Evolutionary conservation across 495 filamentous ascomycete genomes (phyloP).

Genomic region (Penicillium waksmanii): DNA sequence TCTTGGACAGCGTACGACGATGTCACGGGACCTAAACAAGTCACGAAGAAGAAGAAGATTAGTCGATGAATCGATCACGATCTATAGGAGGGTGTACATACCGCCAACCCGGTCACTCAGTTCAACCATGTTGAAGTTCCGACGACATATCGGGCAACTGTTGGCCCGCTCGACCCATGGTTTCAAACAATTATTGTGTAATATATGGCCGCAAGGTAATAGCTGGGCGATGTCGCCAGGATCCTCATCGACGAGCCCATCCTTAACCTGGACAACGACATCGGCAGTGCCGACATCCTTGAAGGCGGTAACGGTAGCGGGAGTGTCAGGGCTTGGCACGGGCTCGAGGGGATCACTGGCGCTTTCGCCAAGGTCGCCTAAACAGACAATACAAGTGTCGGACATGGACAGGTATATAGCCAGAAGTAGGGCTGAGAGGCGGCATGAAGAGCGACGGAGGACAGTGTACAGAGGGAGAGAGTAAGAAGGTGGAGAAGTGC

Average conservation of each 20-base stretch:
- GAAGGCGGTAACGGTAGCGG: background rate
- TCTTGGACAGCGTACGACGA: constrained; percentile 87
- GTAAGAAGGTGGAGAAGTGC: constrained; percentile 44
- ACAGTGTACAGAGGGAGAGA: constrained; percentile 33
- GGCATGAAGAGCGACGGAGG: constrained; percentile 51
- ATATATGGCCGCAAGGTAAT: constrained; percentile 79
- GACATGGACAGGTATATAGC: constrained; percentile 64
- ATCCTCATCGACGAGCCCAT: constrained; percentile 42
- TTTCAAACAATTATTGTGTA: constrained; percentile 89
- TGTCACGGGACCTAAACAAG: constrained; percentile 62
- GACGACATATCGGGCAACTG: constrained; percentile 95
- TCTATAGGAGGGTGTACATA: constrained; percentile 46
- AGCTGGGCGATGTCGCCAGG: constrained; percentile 63
- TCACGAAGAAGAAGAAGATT: background rate
- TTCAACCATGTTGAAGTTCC: constrained; percentile 85
- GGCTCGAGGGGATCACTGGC: constrained; percentile 53
- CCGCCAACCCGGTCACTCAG: constrained; percentile 77
- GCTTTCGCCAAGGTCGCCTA: constrained; percentile 79
- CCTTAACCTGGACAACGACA: constrained; percentile 33
- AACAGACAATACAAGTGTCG: constrained; percentile 95
- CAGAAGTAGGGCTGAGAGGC: constrained; percentile 38
- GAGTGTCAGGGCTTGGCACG: constrained; percentile 49
- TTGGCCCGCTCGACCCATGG: constrained; percentile 96
- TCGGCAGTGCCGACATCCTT: background rate
- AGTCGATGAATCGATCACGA: constrained; percentile 8